Percentiles rank a stretch among this genome's conserved stretches.
Conservation (phyloP, 2,329 filamentous ascomycete species). For the Nothomitra cinnamomea region DNA sequence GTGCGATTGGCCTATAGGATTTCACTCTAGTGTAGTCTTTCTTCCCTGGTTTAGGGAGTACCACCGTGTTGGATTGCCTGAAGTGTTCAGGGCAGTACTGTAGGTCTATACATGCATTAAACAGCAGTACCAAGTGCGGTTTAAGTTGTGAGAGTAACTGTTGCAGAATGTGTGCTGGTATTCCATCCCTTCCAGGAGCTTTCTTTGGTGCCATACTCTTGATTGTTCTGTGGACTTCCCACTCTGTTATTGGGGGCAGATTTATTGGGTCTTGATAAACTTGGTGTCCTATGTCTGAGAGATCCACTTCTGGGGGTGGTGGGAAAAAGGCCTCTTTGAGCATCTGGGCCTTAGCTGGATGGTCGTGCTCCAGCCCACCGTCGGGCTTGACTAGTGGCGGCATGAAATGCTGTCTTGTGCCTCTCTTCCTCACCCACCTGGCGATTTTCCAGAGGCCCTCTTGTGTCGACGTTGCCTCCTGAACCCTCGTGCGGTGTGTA, state of each 20-base stretch:
- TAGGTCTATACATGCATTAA: not conserved
- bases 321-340: not conserved
- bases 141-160: not conserved
- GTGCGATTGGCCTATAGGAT: not conserved
- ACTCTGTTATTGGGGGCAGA: not conserved
- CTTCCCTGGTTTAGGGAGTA: not conserved
- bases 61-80: not conserved
- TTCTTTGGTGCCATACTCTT: not conserved
- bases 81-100: not conserved
- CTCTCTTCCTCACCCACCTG: conserved; percentile 12
- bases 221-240: not conserved
- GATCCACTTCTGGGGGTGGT: not conserved
- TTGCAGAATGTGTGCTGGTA: not conserved
- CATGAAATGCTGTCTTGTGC: not conserved
- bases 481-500: conserved; percentile 11
- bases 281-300: not conserved
- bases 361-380: not conserved
- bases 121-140: not conserved
- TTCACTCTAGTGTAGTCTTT: not conserved
- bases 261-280: not conserved
- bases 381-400: not conserved
- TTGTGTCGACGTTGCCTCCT: conserved; percentile 7
- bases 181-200: not conserved
- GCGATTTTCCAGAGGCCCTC: conserved; percentile 9
- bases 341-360: not conserved